Evolutionary conservation across 176 grass and related monocot species (phyloP).

Genomic region (Chrysopogon serrulatus): DNA sequence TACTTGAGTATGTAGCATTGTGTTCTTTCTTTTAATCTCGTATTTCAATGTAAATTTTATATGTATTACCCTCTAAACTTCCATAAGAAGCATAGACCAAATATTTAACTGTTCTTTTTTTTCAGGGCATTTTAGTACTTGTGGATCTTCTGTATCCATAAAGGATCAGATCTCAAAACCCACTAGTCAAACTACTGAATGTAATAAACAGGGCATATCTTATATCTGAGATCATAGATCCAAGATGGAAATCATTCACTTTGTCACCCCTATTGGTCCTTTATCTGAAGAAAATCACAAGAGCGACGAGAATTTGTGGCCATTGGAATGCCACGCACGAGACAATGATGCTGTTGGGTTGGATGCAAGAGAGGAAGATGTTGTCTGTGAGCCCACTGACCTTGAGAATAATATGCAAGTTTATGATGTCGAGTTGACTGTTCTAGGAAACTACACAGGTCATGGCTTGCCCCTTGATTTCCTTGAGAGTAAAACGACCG

Average conservation of each 20-base stretch:
- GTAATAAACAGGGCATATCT: slow-evolving; percentile 23
- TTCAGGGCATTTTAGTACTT: slow-evolving; percentile 36
- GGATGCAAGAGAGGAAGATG: slow-evolving; percentile 12
- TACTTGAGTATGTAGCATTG: not conserved
- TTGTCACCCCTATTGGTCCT: not conserved
- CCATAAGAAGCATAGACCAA: not conserved
- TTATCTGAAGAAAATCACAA: slow-evolving; percentile 4
- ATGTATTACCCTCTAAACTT: not conserved
- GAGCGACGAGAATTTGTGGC: slow-evolving; percentile 15
- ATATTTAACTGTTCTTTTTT: slow-evolving; percentile 6
- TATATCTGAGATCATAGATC: not conserved
- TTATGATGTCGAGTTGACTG: slow-evolving; percentile 68
- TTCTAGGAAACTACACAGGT: slow-evolving; percentile 58
- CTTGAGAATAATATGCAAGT: slow-evolving; percentile 28
- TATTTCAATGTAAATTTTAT: not conserved
- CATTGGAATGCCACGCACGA: slow-evolving; percentile 18
- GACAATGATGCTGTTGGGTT: slow-evolving; percentile 22
- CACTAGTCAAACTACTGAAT: slow-evolving; percentile 37
- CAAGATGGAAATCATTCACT: slow-evolving; percentile 34
- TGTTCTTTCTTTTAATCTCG: not conserved
- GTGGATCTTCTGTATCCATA: slow-evolving; percentile 35
- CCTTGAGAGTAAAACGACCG: slow-evolving; percentile 75
- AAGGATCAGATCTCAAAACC: slow-evolving; percentile 21
- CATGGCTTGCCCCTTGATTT: slow-evolving; percentile 61
- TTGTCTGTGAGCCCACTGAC: slow-evolving; percentile 26